These are phyloP conservation scores for Nidularia pulvinata DNA, from an alignment of 768 basidiomycete genomes.

Conservation along the genomic window DNA sequence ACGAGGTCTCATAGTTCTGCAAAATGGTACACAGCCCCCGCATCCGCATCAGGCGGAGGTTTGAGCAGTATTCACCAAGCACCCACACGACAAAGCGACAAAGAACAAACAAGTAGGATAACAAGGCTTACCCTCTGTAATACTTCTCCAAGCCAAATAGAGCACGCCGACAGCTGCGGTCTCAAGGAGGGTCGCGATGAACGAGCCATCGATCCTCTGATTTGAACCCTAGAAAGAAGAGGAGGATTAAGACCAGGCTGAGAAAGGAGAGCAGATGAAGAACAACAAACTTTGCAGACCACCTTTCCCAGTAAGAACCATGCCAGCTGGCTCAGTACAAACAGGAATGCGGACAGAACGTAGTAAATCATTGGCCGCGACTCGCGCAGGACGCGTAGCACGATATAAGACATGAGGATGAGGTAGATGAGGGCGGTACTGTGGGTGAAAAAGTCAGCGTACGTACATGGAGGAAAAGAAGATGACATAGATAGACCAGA, in stretches of 20 bases:
- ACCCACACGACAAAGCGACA: no score
- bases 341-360: conserved; percentile 72
- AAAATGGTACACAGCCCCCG: no score
- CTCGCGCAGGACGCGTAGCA: conserved; percentile 76
- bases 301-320: conserved; percentile 81
- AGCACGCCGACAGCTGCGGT: conserved; percentile 56
- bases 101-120: neutral
- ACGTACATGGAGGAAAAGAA: no score
- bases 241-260: no score
- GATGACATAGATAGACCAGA: no score
- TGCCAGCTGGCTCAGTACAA: conserved; percentile 78
- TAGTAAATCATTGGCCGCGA: conserved; percentile 80
- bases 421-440: conserved; percentile 63
- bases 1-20: no score
- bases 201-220: conserved; percentile 63
- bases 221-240: neutral
- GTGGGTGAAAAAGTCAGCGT: no score
- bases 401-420: conserved; percentile 77
- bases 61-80: no score
- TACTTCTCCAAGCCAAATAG: conserved; percentile 66
- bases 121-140: conserved; percentile 60
- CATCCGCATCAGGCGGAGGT: no score
- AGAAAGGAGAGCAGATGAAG: neutral
- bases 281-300: conserved; percentile 60
- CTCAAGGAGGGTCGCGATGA: conserved; percentile 71